Percentiles rank a stretch among this genome's conserved stretches.
phyloP scores from a whole-genome alignment of 768 basidiomycete species.

The Suillus spraguei region DNA sequence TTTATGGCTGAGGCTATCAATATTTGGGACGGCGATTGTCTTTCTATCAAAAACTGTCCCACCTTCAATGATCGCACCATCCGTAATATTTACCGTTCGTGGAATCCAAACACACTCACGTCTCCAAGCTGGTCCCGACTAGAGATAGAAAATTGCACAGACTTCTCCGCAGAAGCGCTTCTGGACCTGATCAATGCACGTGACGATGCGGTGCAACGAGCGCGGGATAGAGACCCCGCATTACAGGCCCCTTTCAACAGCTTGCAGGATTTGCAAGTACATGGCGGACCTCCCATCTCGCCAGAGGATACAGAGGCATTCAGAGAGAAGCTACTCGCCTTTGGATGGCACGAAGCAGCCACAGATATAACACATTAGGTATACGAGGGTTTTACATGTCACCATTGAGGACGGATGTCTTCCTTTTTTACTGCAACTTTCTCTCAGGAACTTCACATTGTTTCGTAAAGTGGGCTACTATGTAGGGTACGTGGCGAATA shows the following conservation, averaged over 20 bases:
- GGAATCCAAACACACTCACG: conserved; percentile 3
- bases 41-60: conserved; percentile 3
- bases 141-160: conserved; percentile 2
- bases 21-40: neutral
- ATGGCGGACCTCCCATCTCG: conserved; percentile 2
- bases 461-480: neutral
- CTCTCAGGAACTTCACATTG: neutral
- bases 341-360: conserved; percentile 1
- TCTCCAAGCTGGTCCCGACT: conserved; percentile 6
- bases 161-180: neutral
- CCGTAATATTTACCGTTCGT: neutral
- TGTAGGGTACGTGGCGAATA: neutral
- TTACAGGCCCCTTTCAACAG: neutral
- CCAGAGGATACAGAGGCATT: neutral
- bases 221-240: neutral
- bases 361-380: conserved; percentile 1
- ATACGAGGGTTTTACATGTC: neutral
- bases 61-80: neutral
- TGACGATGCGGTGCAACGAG: neutral
- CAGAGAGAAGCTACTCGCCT: neutral
- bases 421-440: neutral
- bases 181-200: conserved; percentile 2
- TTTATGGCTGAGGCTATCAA: neutral
- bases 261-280: neutral
- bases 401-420: neutral